Evolutionary conservation across 2,329 filamentous ascomycete species (phyloP), one percentile per base, ranked within the genome.

Genomic region (Setomelanomma holmii): DNA sequence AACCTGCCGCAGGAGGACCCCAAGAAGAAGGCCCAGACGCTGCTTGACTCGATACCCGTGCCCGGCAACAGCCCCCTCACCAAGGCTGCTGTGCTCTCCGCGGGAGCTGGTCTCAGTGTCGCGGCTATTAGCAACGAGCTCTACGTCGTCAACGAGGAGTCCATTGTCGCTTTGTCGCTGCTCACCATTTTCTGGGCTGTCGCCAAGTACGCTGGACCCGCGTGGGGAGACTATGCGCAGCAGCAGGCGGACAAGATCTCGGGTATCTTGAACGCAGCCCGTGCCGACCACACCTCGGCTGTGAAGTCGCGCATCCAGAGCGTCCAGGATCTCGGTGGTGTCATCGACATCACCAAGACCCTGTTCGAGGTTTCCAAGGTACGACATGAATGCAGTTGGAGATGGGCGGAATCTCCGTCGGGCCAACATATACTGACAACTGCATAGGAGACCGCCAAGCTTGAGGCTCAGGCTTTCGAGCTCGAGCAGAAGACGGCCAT

Each of bases 71-170:
- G 85, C 75, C 83, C 97, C 63, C 82, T 96, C 75, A 96, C 91
- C 79, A 99, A 99, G 89, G 92, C 91, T 68, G 95, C 95, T 73
- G 93, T 97, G 76, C 89, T 99, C 73, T 98, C 93, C 75, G 93
- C 91, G 71, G 89, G 89, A 63, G 91, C 95, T 73, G 93, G 90
- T 81, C 80, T 96, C 69, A 93, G 90, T 73, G 86, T 96, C 78
- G 96, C 95, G 76, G 95, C 92, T 74, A 92, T 99, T 81, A 96
- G 90, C 88, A 99, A 96, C 82, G 95, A 99, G 86, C 92, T 98
- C 84, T 98, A 97, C 81, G 92, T 99, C 77, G 85, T 99, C 81
- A 99, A 99, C 83, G 95, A 99, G 85, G 95, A 99, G 84, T 90
- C 93, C 61, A 90, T 99, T 75, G 90, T 96, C 74, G 90, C 91